These are phyloP conservation scores for Pichia inconspicua DNA, from an alignment of 1,139 yeast species.

Conservation along the genomic window DNA sequence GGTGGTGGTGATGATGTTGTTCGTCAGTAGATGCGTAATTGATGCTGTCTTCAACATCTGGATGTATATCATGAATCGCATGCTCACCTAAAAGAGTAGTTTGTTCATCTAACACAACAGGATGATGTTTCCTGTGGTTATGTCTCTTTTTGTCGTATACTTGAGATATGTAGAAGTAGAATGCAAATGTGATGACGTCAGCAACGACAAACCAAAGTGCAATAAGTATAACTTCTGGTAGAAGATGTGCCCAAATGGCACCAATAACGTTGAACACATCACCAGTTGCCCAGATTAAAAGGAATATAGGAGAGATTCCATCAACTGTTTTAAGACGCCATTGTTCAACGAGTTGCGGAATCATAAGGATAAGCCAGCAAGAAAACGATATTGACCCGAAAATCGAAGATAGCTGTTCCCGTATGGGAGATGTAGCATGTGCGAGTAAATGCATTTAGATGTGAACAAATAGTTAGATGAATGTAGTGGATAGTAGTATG, in stretches of 20 bases:
- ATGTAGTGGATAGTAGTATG: background rate
- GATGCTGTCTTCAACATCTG: conserved; percentile 1
- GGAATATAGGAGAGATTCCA: conserved; percentile 66
- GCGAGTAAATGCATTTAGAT: background rate
- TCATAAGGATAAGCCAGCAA: conserved; percentile 72
- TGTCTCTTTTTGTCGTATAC: conserved; percentile 35
- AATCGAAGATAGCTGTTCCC: conserved; percentile 47
- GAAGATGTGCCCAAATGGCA: conserved; percentile 59
- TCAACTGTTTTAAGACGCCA: conserved; percentile 74
- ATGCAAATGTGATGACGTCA: conserved; percentile 52
- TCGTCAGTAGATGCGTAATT: background rate
- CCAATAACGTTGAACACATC: conserved; percentile 65
- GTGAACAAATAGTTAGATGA: background rate
- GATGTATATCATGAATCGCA: conserved; percentile 7
- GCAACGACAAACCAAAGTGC: conserved; percentile 74
- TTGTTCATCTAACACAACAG: conserved; percentile 15
- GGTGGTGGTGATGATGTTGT: conserved; percentile 3
- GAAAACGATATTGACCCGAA: conserved; percentile 65
- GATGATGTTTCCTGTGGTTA: conserved; percentile 2
- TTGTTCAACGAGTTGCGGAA: conserved; percentile 78
- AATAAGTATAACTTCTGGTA: conserved; percentile 62
- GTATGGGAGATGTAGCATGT: conserved; percentile 15
- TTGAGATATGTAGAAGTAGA: conserved; percentile 51
- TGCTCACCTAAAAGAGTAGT: conserved; percentile 19
- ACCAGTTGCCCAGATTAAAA: conserved; percentile 66